A percentile compares a stretch with the other conserved stretches of the same genome.
phyloP scores from a whole-genome alignment of 257 asterid species.

The Solanum sejunctum region DNA sequence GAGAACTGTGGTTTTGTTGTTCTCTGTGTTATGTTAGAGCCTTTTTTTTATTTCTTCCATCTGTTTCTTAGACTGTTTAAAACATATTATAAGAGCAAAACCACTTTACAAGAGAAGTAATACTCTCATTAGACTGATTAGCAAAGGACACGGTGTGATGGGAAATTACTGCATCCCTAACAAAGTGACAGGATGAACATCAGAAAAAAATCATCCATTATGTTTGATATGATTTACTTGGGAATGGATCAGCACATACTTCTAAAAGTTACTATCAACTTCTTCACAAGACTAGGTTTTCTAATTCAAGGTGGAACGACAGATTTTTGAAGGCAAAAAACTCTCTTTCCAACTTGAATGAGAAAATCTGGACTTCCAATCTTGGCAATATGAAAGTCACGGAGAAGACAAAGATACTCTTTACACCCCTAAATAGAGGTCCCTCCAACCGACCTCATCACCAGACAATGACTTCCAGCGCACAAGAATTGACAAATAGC shows the following conservation, averaged over 20 bases:
- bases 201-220: not conserved
- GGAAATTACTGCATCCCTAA: not conserved
- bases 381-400: not conserved
- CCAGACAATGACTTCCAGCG: not conserved
- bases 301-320: not conserved
- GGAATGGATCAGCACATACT: not conserved
- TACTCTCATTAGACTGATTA: not conserved
- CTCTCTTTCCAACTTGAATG: not conserved
- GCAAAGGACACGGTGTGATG: not conserved
- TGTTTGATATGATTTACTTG: not conserved
- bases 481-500: not conserved
- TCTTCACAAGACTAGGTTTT: not conserved
- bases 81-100: not conserved
- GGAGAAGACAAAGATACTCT: not conserved
- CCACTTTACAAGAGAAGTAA: not conserved
- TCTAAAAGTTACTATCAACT: not conserved
- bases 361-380: not conserved
- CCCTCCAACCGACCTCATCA: not conserved
- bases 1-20: not conserved
- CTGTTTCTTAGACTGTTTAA: not conserved
- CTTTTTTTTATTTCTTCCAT: not conserved
- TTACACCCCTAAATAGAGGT: not conserved
- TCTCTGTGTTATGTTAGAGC: not conserved
- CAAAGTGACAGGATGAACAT: not conserved
- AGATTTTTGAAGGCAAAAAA: not conserved